These are phyloP conservation scores for Cladosporium sphaerospermum DNA, from an alignment of 2,329 filamentous ascomycete species.

Conservation along the genomic window DNA sequence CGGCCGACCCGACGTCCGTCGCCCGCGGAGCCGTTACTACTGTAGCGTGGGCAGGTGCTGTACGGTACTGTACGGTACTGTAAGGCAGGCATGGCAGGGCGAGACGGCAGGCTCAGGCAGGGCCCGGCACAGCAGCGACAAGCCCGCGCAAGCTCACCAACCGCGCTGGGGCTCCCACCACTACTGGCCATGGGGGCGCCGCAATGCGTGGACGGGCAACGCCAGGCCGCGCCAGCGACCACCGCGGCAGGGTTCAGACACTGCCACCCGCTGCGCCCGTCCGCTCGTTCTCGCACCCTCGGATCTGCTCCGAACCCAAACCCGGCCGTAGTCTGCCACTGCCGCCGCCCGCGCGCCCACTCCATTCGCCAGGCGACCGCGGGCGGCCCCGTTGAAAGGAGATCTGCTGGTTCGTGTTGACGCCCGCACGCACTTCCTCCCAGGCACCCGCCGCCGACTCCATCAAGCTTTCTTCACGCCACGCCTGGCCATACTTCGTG, in stretches of 20 bases:
- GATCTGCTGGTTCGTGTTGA: too few species aligned
- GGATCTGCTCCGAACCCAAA: not conserved
- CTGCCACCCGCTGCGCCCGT: not conserved
- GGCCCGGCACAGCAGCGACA: too few species aligned
- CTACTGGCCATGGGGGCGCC: not conserved
- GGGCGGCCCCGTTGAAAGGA: too few species aligned
- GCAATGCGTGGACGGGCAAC: not conserved
- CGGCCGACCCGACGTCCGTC: too few species aligned
- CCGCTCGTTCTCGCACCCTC: not conserved
- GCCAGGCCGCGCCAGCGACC: not conserved
- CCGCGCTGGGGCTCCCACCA: not conserved
- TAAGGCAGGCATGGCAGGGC: too few species aligned
- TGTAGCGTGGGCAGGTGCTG: too few species aligned
- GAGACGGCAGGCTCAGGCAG: too few species aligned
- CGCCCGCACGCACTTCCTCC: too few species aligned
- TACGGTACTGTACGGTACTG: too few species aligned
- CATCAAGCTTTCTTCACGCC: not conserved
- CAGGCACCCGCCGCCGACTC: too few species aligned
- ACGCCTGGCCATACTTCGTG: not conserved
- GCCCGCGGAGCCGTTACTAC: too few species aligned
- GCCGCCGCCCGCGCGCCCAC: not conserved
- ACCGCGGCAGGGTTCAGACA: not conserved
- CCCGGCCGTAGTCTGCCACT: not conserved
- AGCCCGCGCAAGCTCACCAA: not conserved
- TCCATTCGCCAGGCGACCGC: not conserved